Conservation (phyloP, 345 rosid species). For the Syzygium aqueum region DNA sequence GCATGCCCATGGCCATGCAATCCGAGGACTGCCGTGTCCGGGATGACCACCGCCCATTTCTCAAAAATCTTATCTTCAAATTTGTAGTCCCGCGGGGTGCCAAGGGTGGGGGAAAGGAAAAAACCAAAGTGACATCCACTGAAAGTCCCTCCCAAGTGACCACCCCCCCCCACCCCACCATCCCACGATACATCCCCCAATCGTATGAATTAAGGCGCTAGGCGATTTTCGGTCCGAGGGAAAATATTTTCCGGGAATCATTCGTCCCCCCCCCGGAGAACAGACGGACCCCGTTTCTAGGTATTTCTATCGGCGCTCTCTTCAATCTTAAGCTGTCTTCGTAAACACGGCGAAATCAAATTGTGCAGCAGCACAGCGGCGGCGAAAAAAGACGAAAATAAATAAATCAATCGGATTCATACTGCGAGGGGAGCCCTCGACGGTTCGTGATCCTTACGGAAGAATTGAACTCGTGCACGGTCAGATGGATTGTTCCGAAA, state of each 20-base stretch:
- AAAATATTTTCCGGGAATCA: not conserved
- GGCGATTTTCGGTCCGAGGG: no score
- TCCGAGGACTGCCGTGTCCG: not conserved
- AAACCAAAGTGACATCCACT: no score
- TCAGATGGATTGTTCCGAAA: not conserved
- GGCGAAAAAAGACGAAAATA: not conserved
- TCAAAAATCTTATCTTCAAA: not conserved
- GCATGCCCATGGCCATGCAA: not conserved
- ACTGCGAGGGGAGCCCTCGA: no score
- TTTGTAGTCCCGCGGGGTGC: not conserved
- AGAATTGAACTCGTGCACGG: not conserved
- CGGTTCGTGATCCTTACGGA: not conserved
- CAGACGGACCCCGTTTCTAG: no score
- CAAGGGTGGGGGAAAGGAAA: not conserved
- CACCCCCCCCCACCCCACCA: no score
- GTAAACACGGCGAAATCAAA: not conserved
- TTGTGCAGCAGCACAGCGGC: no score
- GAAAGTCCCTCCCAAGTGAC: no score
- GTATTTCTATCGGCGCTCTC: not conserved
- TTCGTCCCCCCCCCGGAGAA: no score
- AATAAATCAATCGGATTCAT: no score
- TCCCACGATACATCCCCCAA: no score
- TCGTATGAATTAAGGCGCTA: no score
- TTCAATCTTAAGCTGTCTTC: accelerated
- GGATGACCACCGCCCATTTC: not conserved